Percentiles rank a stretch among this genome's conserved stretches.
Conservation (phyloP, 1,284 basidiomycete genomes). For the Ceratobasidium sp. region DNA sequence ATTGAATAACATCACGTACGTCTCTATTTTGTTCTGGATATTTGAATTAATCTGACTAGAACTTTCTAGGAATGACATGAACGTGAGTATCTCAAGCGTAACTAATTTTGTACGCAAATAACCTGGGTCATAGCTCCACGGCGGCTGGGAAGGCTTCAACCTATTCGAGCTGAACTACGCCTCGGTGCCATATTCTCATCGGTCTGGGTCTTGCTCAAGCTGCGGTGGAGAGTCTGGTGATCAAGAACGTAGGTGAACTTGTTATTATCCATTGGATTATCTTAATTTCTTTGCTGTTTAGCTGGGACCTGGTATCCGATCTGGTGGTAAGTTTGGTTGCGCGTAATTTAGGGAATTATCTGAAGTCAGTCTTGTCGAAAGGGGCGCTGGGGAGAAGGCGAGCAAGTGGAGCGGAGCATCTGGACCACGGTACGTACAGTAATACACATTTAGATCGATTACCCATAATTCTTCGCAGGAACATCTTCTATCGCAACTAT, state of each 20-base stretch:
- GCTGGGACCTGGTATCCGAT: slow-evolving; percentile 42
- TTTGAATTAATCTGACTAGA: not conserved
- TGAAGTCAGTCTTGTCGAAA: slow-evolving; percentile 1
- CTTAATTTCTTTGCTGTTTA: not conserved
- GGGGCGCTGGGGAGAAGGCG: slow-evolving; percentile 44
- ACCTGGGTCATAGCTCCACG: slow-evolving; percentile 31
- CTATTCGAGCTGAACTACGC: slow-evolving; percentile 43
- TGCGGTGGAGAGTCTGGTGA: slow-evolving; percentile 38
- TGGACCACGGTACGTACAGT: slow-evolving; percentile 39
- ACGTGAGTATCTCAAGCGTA: not conserved
- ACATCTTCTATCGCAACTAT: slow-evolving; percentile 44
- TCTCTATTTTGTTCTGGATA: not conserved
- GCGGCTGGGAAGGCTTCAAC: slow-evolving; percentile 46
- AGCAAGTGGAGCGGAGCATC: slow-evolving; percentile 46
- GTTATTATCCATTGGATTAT: not conserved
- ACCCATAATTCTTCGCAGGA: not conserved
- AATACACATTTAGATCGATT: not conserved
- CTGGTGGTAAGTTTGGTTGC: slow-evolving; percentile 38
- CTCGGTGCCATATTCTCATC: slow-evolving; percentile 43
- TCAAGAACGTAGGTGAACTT: slow-evolving; percentile 26
- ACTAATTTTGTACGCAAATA: not conserved
- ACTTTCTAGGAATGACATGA: slow-evolving; percentile 37
- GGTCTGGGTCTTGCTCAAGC: slow-evolving; percentile 37
- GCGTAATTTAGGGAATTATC: not conserved
- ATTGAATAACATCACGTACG: slow-evolving; percentile 45